Evolutionary conservation across 2,329 filamentous ascomycete species (phyloP), one percentile per base, ranked within the genome.

Genomic region (Xylariaceae sp.): DNA sequence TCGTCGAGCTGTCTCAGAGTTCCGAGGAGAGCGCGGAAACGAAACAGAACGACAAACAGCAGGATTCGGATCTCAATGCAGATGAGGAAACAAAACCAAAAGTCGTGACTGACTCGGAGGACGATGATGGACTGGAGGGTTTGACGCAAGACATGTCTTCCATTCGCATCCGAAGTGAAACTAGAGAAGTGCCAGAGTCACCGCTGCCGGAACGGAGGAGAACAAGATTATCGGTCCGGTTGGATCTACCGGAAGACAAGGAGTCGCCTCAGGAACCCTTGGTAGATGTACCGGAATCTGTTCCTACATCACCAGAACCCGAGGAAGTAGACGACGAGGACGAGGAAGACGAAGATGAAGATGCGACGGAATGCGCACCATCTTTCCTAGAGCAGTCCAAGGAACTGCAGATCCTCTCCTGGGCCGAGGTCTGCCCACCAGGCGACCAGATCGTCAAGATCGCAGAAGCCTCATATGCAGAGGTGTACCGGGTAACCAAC

Each of bases 381-480:
- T 51, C 61, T 18, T 8, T 39, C 53, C n/a, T 58, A 55, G 61
- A 65, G 53, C 53, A 61, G 4, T 51, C 59, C 2, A 61, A 66
- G 5, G 65, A 64, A 6, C 71, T 82, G 13, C 76, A 78, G 2
- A 66, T 78, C 4, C 71, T 85, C 47, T 75, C 76, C 1, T 88
- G 85, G 84, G 72, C 77, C 35, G 82, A 86, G 55, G 76, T 87
- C 35, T 83, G 83, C 53, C 79, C 80, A 0, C 72, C 76, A 0
- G 78, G 76, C 13, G 79, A 82, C 66, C 71, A 72, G 42, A 83
- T 87, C 53, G 76, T 78, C 49, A 88, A 88, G 72, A 87, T 88
- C 54, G 84, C 85, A 8, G 85, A 88, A 68, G 84, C 85, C 4
- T 87, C 85, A 1, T 88, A 82, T 65, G 84, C 85, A 4, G 85